Evolutionary conservation across 2,329 filamentous ascomycete genomes (phyloP), one percentile per base, ranked within the genome.

Genomic region (Stemphylium beticola): DNA sequence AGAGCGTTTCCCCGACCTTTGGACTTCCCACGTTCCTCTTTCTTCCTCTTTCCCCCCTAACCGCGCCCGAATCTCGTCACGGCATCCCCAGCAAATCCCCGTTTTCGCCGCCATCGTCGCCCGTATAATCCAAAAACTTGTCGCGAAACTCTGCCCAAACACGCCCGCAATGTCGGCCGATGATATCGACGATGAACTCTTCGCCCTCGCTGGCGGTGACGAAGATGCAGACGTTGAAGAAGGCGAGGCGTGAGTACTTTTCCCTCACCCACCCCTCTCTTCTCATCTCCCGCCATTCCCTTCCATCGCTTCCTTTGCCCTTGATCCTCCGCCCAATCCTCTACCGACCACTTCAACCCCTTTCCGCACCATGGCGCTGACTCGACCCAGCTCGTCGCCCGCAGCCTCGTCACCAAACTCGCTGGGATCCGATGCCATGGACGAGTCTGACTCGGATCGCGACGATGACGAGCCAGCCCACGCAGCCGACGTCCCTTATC

Each of bases 141-240:
- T 0, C 36, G 52, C 41, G 34, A 34, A 56, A 34, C 26, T 31
- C 36, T 38, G 42, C 24, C 59, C 45, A 43, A 47, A 38, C 39
- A 39, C 57, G 32, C 40, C 26, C 61, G 63, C 62, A 69, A 96
- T 96, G 92, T 89, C 91, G 52, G 91, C 93, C 53, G 67, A 69
- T 51, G 78, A 80, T 53, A 85, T 97, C 64, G 93, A 98, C 74
- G 92, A 93, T 68, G 93, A 97, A 80, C 87, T 98, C 63, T 88
- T 98, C 62, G 93, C 91, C 71, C 87, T 98, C 62, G 95, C 93
- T 49, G 95, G 92, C 68, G 92, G 91, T 65, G 86, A 85, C 37
- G 73, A 75, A 45, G 73, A 75, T 41, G 86, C 86, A 51, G 73
- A 75, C 43, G 85, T 87, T 51, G 88, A 91, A 66, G 91, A 96